A percentile compares a stretch with the other conserved stretches of the same genome.
These are phyloP conservation scores for Austroboletus festivus DNA, from an alignment of 768 basidiomycete genomes.

Conservation along the genomic window DNA sequence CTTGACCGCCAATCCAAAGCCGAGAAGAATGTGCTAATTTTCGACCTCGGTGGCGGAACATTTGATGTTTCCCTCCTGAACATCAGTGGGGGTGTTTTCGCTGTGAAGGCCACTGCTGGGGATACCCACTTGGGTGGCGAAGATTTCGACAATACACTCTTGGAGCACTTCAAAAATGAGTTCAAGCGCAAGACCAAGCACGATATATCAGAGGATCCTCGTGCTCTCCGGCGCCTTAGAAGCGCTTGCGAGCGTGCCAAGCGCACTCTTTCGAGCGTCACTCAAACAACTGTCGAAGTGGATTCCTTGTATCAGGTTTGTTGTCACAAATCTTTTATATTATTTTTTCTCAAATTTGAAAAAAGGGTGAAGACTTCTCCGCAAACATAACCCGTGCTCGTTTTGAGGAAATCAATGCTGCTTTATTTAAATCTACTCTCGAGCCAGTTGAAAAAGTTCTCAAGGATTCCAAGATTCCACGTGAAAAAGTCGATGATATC, in stretches of 20 bases:
- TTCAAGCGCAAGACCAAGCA: constrained; percentile 97
- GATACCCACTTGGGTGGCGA: constrained; percentile 99
- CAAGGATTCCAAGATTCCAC: constrained; percentile 97
- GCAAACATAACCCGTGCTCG: constrained; percentile 99
- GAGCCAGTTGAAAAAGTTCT: constrained; percentile 99
- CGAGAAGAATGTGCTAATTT: constrained; percentile 98
- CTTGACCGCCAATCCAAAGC: constrained; percentile 91
- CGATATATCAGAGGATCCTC: constrained; percentile 95
- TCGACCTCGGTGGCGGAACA: constrained; percentile 99
- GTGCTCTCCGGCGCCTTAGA: constrained; percentile 92
- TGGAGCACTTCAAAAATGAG: constrained; percentile 99
- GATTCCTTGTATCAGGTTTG: constrained; percentile 93
- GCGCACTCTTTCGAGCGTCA: constrained; percentile 95
- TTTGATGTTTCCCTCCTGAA: constrained; percentile 99
- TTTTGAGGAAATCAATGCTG: constrained; percentile 99
- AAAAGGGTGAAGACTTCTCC: constrained; percentile 93
- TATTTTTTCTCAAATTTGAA: constrained; percentile 7
- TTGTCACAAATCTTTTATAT: not conserved
- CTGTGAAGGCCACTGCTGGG: constrained; percentile 98
- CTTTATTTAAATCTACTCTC: constrained; percentile 92
- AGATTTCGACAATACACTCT: constrained; percentile 97
- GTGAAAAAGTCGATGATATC: constrained; percentile 97
- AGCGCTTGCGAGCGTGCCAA: constrained; percentile 99
- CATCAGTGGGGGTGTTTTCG: constrained; percentile 97
- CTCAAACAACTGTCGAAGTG: constrained; percentile 98